Evolutionary conservation across 2,329 filamentous ascomycete species (phyloP).

Genomic region (Paracamarosporium sp.): DNA sequence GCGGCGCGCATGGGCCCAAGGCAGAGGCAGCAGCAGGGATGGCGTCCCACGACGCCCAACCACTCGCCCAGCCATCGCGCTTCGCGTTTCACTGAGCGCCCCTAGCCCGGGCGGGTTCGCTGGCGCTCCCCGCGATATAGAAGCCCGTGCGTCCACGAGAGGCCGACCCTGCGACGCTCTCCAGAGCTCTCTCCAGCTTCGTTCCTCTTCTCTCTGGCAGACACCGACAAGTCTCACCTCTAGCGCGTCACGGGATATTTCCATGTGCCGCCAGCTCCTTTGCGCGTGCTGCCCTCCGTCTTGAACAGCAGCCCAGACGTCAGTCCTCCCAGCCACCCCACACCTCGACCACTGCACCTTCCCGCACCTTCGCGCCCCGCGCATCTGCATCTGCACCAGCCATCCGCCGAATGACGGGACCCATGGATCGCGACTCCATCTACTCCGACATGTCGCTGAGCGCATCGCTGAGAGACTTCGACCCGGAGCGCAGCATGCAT

Average conservation of each 20-base stretch:
- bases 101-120: conserved; percentile 28
- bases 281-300: conserved; percentile 20
- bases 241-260: conserved; percentile 41
- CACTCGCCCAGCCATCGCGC: conserved; percentile 36
- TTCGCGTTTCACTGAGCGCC: conserved; percentile 37
- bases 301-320: conserved; percentile 16
- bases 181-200: conserved; percentile 13
- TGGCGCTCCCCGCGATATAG: conserved; percentile 12
- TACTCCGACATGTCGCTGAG: conserved; percentile 47
- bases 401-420: conserved; percentile 32
- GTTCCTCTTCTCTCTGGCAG: conserved; percentile 22
- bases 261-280: conserved; percentile 39
- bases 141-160: conserved; percentile 7
- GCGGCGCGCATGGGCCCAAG: conserved; percentile 5
- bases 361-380: conserved; percentile 10
- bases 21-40: conserved; percentile 18
- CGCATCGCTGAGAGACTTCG: conserved; percentile 47
- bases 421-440: conserved; percentile 41
- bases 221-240: conserved; percentile 34
- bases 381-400: conserved; percentile 7
- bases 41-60: conserved; percentile 24
- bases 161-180: not conserved
- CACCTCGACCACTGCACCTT: conserved; percentile 10
- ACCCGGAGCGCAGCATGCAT: conserved; percentile 44
- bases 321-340: conserved; percentile 27